Conservation (phyloP, 2,329 filamentous ascomycete genomes). For the Aspergillus fischeri region DNA sequence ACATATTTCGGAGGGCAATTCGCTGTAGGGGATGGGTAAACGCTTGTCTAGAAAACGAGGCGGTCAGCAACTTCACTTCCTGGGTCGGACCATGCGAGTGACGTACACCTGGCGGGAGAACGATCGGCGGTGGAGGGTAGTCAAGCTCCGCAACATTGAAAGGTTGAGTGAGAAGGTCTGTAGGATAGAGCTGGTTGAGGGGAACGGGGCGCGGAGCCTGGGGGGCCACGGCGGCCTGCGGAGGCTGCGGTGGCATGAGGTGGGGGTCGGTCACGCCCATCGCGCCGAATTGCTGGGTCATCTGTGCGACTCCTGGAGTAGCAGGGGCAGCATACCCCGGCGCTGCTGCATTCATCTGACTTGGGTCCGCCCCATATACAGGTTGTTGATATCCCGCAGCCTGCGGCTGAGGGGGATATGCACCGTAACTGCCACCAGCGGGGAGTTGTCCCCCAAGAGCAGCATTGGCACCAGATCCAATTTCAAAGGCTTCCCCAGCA, state of each 20-base stretch:
- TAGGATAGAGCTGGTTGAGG: slow-evolving; percentile 86
- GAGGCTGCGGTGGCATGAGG: slow-evolving; percentile 43
- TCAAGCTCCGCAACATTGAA: slow-evolving; percentile 94
- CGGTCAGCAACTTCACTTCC: slow-evolving; percentile 36
- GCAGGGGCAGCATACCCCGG: slow-evolving; percentile 60
- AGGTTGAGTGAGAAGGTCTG: slow-evolving; percentile 85
- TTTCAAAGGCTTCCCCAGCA: slow-evolving; percentile 90
- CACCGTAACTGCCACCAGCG: slow-evolving; percentile 59
- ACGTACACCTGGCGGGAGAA: slow-evolving; percentile 87
- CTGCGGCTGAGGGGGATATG: slow-evolving; percentile 53
- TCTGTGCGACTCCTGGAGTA: slow-evolving; percentile 59
- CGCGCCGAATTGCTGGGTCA: slow-evolving; percentile 78
- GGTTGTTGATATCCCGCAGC: slow-evolving; percentile 43
- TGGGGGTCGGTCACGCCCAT: slow-evolving; percentile 65
- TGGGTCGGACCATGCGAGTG: background rate
- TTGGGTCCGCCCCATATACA: slow-evolving; percentile 43
- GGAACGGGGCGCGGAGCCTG: slow-evolving; percentile 48
- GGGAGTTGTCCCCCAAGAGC: slow-evolving; percentile 47
- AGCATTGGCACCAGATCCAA: slow-evolving; percentile 82
- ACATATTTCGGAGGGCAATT: slow-evolving; percentile 94
- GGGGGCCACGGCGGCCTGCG: slow-evolving; percentile 40
- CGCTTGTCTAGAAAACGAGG: slow-evolving; percentile 62
- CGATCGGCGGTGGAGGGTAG: slow-evolving; percentile 82
- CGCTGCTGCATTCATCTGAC: slow-evolving; percentile 56
- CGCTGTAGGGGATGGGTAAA: slow-evolving; percentile 83